Evolutionary conservation across 139 green algal genomes (phyloP).

Genomic region (Chlorella vulgaris): DNA sequence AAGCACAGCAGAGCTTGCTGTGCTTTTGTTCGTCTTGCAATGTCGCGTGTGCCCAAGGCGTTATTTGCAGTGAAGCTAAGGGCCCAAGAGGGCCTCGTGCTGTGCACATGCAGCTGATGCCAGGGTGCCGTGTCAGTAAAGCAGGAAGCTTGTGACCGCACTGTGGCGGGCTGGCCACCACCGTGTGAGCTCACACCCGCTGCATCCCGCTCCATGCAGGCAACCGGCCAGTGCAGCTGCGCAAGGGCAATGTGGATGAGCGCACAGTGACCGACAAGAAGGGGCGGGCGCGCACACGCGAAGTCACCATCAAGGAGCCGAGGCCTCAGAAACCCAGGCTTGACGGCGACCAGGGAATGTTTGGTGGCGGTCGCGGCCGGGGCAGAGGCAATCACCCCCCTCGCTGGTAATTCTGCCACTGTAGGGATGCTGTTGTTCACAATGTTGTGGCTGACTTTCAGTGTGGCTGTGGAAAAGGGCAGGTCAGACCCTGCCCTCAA

Average conservation of each 20-base stretch:
- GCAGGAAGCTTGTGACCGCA: too few relatives aligned
- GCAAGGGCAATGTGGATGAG: conserved; percentile 79
- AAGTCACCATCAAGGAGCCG: conserved; percentile 1
- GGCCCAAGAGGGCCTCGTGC: too few relatives aligned
- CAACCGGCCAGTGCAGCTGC: conserved; percentile 89
- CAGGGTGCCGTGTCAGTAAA: too few relatives aligned
- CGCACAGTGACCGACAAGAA: conserved; percentile 51
- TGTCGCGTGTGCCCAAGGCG: too few relatives aligned
- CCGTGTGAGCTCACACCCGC: background rate
- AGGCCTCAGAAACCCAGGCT: background rate
- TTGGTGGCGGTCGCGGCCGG: background rate
- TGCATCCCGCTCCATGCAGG: conserved; percentile 39
- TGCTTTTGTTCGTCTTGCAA: background rate
- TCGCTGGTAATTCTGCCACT: background rate
- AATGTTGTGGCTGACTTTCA: too few relatives aligned
- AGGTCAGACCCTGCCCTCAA: too few relatives aligned
- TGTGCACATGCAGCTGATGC: too few relatives aligned
- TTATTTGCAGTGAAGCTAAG: too few relatives aligned
- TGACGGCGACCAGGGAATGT: background rate
- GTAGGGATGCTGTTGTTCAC: too few relatives aligned
- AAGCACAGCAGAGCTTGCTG: background rate
- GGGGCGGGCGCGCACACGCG: background rate
- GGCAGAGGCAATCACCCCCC: background rate
- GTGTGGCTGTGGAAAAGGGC: too few relatives aligned
- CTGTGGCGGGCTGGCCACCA: too few relatives aligned